Percentiles rank a stretch among this genome's conserved stretches.
phyloP scores from a whole-genome alignment of 2,329 filamentous ascomycete species.

The Fusarium circinatum region DNA sequence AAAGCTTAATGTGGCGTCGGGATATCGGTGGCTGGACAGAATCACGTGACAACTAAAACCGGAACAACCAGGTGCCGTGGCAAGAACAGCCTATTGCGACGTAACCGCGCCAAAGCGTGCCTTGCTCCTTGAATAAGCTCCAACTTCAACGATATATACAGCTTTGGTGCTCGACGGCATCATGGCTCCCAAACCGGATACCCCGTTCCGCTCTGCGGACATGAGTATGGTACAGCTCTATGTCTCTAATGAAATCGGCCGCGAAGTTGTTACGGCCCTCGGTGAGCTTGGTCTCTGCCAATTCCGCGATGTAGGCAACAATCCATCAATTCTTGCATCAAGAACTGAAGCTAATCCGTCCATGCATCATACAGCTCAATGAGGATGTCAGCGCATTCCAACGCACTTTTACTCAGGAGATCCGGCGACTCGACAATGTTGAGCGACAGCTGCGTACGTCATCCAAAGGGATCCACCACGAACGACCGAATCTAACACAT shows the following conservation, averaged over 20 bases:
- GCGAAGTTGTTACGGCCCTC: slow-evolving; percentile 95
- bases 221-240: slow-evolving; percentile 99
- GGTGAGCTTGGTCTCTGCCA: slow-evolving; percentile 97
- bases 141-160: slow-evolving; percentile 43
- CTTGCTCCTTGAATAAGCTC: slow-evolving; percentile 46
- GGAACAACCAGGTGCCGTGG: slow-evolving; percentile 44
- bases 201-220: slow-evolving; percentile 99
- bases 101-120: slow-evolving; percentile 43
- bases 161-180: slow-evolving; percentile 47
- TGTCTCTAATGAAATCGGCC: slow-evolving; percentile 97
- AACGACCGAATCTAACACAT: slow-evolving; percentile 44
- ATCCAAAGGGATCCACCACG: slow-evolving; percentile 29
- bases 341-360: slow-evolving; percentile 29
- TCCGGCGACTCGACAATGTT: slow-evolving; percentile 96
- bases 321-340: slow-evolving; percentile 26
- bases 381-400: slow-evolving; percentile 94
- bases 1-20: slow-evolving; percentile 3
- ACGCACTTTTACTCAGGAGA: slow-evolving; percentile 96
- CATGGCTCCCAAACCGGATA: slow-evolving; percentile 81
- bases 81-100: slow-evolving; percentile 35
- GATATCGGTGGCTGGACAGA: not conserved
- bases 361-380: slow-evolving; percentile 74
- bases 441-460: slow-evolving; percentile 93
- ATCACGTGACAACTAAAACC: slow-evolving; percentile 41
- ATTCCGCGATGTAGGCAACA: slow-evolving; percentile 86